Base-by-base conservation (phyloP, 2,329 filamentous ascomycete species). In the Amylocarpus encephaloides region DNA sequence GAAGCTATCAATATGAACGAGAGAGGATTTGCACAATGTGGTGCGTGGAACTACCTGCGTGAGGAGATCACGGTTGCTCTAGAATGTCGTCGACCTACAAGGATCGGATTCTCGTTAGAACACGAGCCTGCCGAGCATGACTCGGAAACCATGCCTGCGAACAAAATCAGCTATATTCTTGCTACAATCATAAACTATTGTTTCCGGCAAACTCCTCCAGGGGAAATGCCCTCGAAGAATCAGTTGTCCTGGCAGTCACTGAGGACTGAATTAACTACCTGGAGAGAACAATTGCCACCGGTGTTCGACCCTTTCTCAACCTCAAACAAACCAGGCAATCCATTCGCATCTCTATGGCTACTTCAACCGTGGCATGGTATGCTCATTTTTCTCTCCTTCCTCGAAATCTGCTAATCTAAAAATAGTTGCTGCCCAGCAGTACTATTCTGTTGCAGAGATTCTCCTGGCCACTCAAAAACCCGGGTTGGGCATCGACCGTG, bases 51-150 rank as follows among this genome's bases (percentile, higher is more conserved):
- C 51, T 75, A 75, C 47, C 65, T 77, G 0, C 68, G 74, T 1
- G 73, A 77, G 57, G 73, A 77, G 34, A 76, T 77, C n/a, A 76
- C 74, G 0, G 73, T 75, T n/a, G 73, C 73, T n/a, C 57, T 77
- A 1, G 55, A 53, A 42, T 53, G 38, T 30, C 43, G 38, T 2
- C 26, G 53, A 22, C 42, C 32, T 11, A 46, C 49, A n/a, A 41
- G 55, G 11, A 49, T 55, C 7, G 35, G 48, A 9, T 18, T 35
- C 1, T 33, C 41, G 1, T 74, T 73, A 36, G 64, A 70, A 34
- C 59, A 64, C 5, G 70, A 69, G 18, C 65, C 65, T 0, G 55
- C 75, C 1, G 73, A 73, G 53, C 72, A 60, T 4, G 29, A 51
- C 1, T 51, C 53, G 0, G 67, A 71, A 16, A 59, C 67, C 18